phyloP scores from a whole-genome alignment of 441 rosid species.

The Jatropha multifida region DNA sequence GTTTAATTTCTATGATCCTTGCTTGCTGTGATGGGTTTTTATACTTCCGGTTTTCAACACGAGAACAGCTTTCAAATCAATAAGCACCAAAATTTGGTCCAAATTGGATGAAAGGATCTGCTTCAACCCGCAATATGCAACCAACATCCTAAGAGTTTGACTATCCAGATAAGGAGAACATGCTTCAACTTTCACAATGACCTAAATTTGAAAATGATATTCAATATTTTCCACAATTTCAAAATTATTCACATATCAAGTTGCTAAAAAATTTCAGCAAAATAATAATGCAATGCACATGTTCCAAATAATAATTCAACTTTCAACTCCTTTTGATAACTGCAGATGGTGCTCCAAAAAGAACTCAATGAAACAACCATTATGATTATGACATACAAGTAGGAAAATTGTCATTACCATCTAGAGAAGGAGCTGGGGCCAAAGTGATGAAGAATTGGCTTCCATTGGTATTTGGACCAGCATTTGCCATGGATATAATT shows the following conservation, averaged over 20 bases:
- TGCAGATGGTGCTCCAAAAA: not conserved
- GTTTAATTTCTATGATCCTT: not conserved
- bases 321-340: not conserved
- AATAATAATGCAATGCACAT: not conserved
- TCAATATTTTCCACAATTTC: not conserved
- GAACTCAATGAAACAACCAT: not conserved
- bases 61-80: not conserved
- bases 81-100: not conserved
- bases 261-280: not conserved
- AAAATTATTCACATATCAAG: not conserved
- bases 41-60: not conserved
- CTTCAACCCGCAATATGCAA: not conserved
- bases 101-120: not conserved
- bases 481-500: slow-evolving; percentile 94
- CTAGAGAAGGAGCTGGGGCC: slow-evolving; percentile 79
- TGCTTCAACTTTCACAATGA: not conserved
- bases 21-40: not conserved
- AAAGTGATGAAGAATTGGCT: slow-evolving; percentile 95
- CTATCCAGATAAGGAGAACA: not conserved
- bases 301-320: not conserved
- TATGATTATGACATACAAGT: not conserved
- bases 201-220: not conserved
- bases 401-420: slow-evolving; percentile 48
- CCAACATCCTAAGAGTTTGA: not conserved
- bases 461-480: slow-evolving; percentile 93